These are phyloP conservation scores for Phaeosphaeriaceae sp. DNA, from an alignment of 2,329 filamentous ascomycete species.

Conservation along the genomic window DNA sequence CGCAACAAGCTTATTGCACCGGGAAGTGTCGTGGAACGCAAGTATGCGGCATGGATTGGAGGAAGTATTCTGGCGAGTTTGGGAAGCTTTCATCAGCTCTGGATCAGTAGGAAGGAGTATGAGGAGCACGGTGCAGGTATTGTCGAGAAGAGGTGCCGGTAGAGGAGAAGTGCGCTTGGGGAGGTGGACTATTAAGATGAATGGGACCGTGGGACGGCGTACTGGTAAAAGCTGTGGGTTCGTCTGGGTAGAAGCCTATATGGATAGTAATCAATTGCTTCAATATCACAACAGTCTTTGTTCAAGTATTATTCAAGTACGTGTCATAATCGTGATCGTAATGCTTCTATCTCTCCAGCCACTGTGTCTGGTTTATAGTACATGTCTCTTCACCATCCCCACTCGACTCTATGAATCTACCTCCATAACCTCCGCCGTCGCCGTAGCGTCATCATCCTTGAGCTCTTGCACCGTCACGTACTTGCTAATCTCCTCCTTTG, in stretches of 20 bases:
- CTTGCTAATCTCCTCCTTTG: constrained; percentile 89
- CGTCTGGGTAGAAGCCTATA: background rate
- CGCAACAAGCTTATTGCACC: constrained; percentile 89
- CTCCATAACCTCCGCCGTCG: constrained; percentile 69
- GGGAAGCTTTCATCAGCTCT: constrained; percentile 99
- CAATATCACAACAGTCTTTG: background rate
- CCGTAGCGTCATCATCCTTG: constrained; percentile 69
- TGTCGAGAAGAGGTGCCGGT: constrained; percentile 97
- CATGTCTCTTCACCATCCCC: constrained; percentile 22
- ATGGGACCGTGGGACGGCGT: background rate
- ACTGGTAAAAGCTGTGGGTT: constrained; percentile 5
- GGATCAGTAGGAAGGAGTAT: constrained; percentile 97
- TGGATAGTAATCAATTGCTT: background rate
- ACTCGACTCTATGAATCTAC: constrained; percentile 56
- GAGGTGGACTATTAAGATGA: background rate
- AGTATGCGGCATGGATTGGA: constrained; percentile 94
- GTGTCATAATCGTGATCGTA: constrained; percentile 19
- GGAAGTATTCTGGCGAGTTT: constrained; percentile 94
- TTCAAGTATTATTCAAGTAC: background rate
- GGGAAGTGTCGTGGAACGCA: constrained; percentile 83
- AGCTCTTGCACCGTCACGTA: constrained; percentile 93
- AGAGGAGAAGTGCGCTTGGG: background rate
- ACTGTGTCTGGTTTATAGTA: constrained; percentile 20
- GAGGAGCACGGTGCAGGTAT: constrained; percentile 91
- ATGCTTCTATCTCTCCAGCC: constrained; percentile 20